Conservation (phyloP, 2,329 filamentous ascomycete genomes). For the Stachybotrys echinatus region DNA sequence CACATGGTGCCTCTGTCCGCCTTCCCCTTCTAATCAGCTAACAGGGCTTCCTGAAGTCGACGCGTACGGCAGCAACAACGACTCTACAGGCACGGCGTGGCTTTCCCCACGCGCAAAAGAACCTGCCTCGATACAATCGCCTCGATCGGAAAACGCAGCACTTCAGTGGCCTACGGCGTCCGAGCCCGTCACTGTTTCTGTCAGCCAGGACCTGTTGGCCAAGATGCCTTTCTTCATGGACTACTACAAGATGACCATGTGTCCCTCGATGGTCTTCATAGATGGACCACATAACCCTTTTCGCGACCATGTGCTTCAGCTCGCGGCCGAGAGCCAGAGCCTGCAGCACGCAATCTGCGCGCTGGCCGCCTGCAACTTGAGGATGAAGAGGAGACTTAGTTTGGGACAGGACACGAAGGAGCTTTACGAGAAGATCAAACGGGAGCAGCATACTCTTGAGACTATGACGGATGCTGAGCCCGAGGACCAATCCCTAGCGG, state of each 20-base stretch:
- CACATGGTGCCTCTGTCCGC: slow-evolving; percentile 24
- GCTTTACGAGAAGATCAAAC: slow-evolving; percentile 39
- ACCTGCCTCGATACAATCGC: slow-evolving; percentile 36
- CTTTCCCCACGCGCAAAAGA: slow-evolving; percentile 31
- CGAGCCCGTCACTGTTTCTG: slow-evolving; percentile 41
- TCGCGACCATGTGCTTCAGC: slow-evolving; percentile 71
- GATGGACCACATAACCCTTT: slow-evolving; percentile 85
- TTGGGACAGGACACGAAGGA: slow-evolving; percentile 52
- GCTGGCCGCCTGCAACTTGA: slow-evolving; percentile 80
- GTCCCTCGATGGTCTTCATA: slow-evolving; percentile 85
- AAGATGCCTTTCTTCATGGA: slow-evolving; percentile 87
- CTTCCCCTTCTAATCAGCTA: slow-evolving; percentile 30
- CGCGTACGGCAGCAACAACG: slow-evolving; percentile 44
- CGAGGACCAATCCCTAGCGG: slow-evolving; percentile 64
- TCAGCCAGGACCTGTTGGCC: slow-evolving; percentile 61
- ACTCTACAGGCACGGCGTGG: slow-evolving; percentile 43
- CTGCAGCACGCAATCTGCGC: slow-evolving; percentile 92
- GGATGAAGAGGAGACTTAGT: slow-evolving; percentile 72
- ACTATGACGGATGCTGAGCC: slow-evolving; percentile 39
- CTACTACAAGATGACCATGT: slow-evolving; percentile 91
- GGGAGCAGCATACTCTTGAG: slow-evolving; percentile 40
- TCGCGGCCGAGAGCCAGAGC: slow-evolving; percentile 73
- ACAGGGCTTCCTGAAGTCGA: slow-evolving; percentile 49
- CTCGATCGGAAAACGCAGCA: slow-evolving; percentile 37
- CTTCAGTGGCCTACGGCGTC: slow-evolving; percentile 43